Percentiles rank a stretch among this genome's conserved stretches.
phyloP scores from a whole-genome alignment of 1,139 yeast genomes.

The Kurtzmaniella quercitrusa region DNA sequence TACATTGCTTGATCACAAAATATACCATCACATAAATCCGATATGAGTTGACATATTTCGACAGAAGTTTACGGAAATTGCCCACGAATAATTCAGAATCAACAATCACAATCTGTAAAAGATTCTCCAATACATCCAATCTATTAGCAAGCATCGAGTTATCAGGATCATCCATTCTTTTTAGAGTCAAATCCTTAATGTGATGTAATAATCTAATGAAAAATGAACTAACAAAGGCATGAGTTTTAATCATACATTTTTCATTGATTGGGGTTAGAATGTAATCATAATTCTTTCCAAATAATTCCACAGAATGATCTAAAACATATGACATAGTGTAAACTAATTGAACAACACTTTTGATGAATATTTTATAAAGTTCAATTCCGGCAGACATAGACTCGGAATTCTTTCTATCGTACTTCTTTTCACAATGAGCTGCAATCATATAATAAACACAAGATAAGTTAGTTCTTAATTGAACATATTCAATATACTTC shows the following conservation, averaged over 20 bases:
- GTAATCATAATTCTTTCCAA: constrained; percentile 40
- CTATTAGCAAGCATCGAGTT: constrained; percentile 20
- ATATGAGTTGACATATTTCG: constrained; percentile 38
- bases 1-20: constrained; percentile 40
- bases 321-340: constrained; percentile 44
- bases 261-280: constrained; percentile 37
- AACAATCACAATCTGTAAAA: constrained; percentile 31
- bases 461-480: constrained; percentile 39
- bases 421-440: constrained; percentile 36
- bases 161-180: constrained; percentile 10
- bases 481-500: constrained; percentile 33
- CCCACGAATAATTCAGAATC: constrained; percentile 47
- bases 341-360: constrained; percentile 41
- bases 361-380: constrained; percentile 39
- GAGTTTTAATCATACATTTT: constrained; percentile 41
- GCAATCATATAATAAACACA: constrained; percentile 43
- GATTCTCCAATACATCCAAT: constrained; percentile 30
- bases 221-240: constrained; percentile 37
- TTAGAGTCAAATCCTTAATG: constrained; percentile 29
- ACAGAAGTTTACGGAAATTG: constrained; percentile 36
- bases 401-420: constrained; percentile 24
- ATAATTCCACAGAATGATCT: constrained; percentile 41
- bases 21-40: constrained; percentile 40
- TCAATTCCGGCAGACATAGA: constrained; percentile 42
- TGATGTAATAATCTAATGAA: constrained; percentile 41